These are phyloP conservation scores for Vitis hybrid DNA, from an alignment of 177 flowering plant genomes.

Conservation along the genomic window DNA sequence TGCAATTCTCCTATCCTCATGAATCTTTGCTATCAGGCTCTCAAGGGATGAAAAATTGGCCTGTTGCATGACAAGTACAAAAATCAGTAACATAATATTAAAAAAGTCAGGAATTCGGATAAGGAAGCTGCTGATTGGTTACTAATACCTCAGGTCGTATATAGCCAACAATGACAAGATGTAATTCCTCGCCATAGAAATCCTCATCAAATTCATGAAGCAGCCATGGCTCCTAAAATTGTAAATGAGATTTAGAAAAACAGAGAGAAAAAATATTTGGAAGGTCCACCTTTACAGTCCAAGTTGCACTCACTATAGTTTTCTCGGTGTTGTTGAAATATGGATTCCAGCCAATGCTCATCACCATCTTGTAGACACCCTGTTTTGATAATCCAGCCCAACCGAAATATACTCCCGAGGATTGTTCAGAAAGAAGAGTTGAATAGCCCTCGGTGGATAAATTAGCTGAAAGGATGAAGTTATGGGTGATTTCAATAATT, in stretches of 20 bases:
- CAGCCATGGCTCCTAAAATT: slow-evolving; percentile 93
- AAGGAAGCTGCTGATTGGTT: not conserved
- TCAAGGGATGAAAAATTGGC: slow-evolving; percentile 79
- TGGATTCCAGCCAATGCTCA: slow-evolving; percentile 99
- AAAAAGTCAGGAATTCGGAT: not conserved
- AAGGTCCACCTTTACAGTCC: not conserved
- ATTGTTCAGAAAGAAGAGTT: slow-evolving; percentile 55
- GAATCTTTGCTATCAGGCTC: slow-evolving; percentile 68
- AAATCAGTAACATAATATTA: not conserved
- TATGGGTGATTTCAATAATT: no score
- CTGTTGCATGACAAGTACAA: slow-evolving; percentile 37
- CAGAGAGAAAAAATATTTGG: not conserved
- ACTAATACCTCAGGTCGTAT: slow-evolving; percentile 81
- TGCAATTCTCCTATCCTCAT: slow-evolving; percentile 69
- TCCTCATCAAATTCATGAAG: slow-evolving; percentile 88
- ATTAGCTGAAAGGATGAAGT: slow-evolving; percentile 55
- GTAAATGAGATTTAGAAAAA: slow-evolving; percentile 4
- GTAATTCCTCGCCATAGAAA: slow-evolving; percentile 89
- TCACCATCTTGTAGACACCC: slow-evolving; percentile 91
- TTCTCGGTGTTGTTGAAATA: slow-evolving; percentile 86
- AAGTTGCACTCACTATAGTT: slow-evolving; percentile 68
- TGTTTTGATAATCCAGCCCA: slow-evolving; percentile 79
- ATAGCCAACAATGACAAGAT: slow-evolving; percentile 79
- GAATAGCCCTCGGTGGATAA: slow-evolving; percentile 64
- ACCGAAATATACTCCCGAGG: slow-evolving; percentile 94